Evolutionary conservation across 2,329 filamentous ascomycete genomes (phyloP).

Genomic region (Helotiales sp.): DNA sequence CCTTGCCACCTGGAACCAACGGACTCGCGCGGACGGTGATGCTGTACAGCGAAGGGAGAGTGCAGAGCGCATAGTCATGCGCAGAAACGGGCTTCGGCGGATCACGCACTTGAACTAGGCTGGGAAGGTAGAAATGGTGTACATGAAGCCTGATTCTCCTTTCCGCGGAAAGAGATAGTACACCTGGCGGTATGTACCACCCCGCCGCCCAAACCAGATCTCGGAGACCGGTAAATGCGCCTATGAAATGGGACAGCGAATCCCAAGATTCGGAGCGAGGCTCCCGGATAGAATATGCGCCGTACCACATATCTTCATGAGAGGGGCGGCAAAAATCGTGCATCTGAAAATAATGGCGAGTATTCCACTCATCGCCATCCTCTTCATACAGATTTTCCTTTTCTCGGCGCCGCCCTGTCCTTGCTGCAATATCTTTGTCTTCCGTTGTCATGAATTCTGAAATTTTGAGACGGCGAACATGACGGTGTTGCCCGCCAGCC

Average conservation of each 20-base stretch:
- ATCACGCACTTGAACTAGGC: background rate
- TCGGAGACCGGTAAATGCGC: background rate
- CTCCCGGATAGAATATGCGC: background rate
- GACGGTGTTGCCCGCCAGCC: background rate
- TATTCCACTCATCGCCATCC: background rate
- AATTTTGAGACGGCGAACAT: conserved; percentile 1
- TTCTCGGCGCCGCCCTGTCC: background rate
- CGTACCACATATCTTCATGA: background rate
- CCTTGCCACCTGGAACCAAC: background rate
- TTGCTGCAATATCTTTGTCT: background rate
- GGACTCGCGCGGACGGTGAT: background rate
- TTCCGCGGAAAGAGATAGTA: background rate
- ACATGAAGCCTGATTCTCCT: background rate
- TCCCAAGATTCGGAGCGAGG: background rate
- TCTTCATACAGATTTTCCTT: background rate
- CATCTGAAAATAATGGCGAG: background rate
- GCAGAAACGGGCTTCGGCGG: background rate
- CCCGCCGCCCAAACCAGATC: background rate
- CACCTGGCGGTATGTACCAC: background rate
- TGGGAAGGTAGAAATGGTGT: background rate
- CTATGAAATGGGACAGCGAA: background rate
- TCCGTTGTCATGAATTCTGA: background rate
- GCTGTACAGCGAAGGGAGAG: background rate
- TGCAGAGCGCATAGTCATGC: background rate
- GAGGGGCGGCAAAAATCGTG: background rate